Percentiles rank a stretch among this genome's conserved stretches.
These are phyloP conservation scores for Corchorus capsularis DNA, from an alignment of 345 rosid genomes.

Conservation along the genomic window DNA sequence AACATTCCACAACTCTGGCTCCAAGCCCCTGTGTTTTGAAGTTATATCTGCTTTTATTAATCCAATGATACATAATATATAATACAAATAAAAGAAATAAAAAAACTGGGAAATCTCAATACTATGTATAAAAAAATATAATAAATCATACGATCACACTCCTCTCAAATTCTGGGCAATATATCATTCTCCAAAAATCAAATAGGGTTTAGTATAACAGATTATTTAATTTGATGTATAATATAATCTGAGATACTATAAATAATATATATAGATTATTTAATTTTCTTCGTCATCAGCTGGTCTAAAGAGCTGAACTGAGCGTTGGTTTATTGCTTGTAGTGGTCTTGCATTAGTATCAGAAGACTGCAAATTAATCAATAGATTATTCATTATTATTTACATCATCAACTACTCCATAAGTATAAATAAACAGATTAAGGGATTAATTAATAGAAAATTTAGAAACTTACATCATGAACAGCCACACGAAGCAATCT, in stretches of 20 bases:
- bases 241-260: background rate
- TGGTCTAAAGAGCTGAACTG: slow-evolving; percentile 49
- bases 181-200: background rate
- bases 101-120: no score
- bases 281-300: slow-evolving; percentile 16
- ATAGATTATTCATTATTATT: background rate
- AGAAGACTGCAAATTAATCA: slow-evolving; percentile 49
- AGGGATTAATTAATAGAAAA: background rate
- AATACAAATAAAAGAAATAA: no score
- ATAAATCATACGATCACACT: no score
- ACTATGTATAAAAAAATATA: no score
- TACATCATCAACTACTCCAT: background rate
- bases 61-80: no score
- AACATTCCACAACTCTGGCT: no score
- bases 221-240: background rate
- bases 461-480: slow-evolving; percentile 60
- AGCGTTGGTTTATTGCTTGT: slow-evolving; percentile 48
- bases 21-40: no score
- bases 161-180: background rate
- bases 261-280: slow-evolving; percentile 8
- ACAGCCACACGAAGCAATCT: slow-evolving; percentile 70
- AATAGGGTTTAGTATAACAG: background rate
- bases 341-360: slow-evolving; percentile 69
- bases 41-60: no score
- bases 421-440: no score